These are phyloP conservation scores for Exophiala aquamarina DNA, from an alignment of 2,329 filamentous ascomycete genomes.

Conservation along the genomic window DNA sequence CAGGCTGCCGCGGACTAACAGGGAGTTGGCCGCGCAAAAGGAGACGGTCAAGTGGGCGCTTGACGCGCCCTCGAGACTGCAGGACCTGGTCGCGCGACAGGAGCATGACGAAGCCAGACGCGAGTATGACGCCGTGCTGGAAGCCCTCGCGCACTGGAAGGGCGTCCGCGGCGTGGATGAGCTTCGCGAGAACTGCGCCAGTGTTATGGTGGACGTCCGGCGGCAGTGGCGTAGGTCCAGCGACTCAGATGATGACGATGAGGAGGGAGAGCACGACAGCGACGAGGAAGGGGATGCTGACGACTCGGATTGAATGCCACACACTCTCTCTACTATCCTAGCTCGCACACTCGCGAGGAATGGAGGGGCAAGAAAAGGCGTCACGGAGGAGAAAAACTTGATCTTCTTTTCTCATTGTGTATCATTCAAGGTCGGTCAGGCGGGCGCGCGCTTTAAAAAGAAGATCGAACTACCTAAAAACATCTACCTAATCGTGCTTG, in stretches of 20 bases:
- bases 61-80: slow-evolving; percentile 40
- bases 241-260: slow-evolving; percentile 17
- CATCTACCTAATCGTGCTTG: too few relatives aligned
- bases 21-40: slow-evolving; percentile 33
- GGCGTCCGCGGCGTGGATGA: slow-evolving; percentile 45
- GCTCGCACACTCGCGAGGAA: too few relatives aligned
- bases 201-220: slow-evolving; percentile 34
- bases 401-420: too few relatives aligned
- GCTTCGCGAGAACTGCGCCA: slow-evolving; percentile 40
- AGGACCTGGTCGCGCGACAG: slow-evolving; percentile 37
- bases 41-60: slow-evolving; percentile 48
- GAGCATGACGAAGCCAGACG: slow-evolving; percentile 40
- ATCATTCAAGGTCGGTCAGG: too few relatives aligned
- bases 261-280: not conserved
- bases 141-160: slow-evolving; percentile 42
- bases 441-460: too few relatives aligned
- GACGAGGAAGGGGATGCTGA: not conserved
- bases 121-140: slow-evolving; percentile 43
- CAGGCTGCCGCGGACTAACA: slow-evolving; percentile 26
- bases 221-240: not conserved
- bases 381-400: too few relatives aligned
- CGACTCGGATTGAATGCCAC: slow-evolving; percentile 10
- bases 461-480: too few relatives aligned
- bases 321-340: too few relatives aligned
- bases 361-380: too few relatives aligned